Evolutionary conservation across 441 rosid species (phyloP).

Genomic region (Arabidopsis lyrata): DNA sequence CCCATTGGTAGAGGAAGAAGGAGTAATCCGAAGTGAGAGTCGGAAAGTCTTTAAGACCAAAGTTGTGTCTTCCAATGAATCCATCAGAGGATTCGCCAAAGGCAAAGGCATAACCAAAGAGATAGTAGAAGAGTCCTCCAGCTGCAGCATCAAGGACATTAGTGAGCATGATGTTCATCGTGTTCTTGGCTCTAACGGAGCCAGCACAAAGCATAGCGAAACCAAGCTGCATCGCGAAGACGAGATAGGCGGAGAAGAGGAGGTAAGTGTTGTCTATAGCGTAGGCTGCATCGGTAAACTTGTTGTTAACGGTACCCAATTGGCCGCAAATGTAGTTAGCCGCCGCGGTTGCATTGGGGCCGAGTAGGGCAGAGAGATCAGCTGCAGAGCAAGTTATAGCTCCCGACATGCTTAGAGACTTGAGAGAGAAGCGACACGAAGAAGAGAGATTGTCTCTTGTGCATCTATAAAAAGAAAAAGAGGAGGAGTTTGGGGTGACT

Average conservation of each 20-base stretch:
- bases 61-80: conserved; percentile 81
- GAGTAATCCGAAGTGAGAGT: conserved; percentile 54
- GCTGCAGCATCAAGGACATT: conserved; percentile 91
- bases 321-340: conserved; percentile 70
- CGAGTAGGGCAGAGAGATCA: conserved; percentile 54
- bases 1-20: conserved; percentile 71
- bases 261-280: conserved; percentile 89
- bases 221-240: conserved; percentile 92
- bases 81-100: conserved; percentile 78
- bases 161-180: conserved; percentile 94
- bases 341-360: conserved; percentile 54
- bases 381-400: conserved; percentile 54
- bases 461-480: conserved; percentile 18
- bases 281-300: conserved; percentile 60
- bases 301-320: conserved; percentile 42
- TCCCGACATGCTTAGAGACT: conserved; percentile 35
- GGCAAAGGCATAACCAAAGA: conserved; percentile 91
- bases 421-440: conserved; percentile 10
- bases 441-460: conserved; percentile 2
- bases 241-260: conserved; percentile 90
- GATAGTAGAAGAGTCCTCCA: conserved; percentile 83
- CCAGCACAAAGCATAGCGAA: conserved; percentile 97
- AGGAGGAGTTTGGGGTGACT: conserved; percentile 33
- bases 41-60: conserved; percentile 64
- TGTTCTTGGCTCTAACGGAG: conserved; percentile 87